Evolutionary conservation across 2,329 filamentous ascomycete genomes (phyloP).

Genomic region (Cercospora sojina): DNA sequence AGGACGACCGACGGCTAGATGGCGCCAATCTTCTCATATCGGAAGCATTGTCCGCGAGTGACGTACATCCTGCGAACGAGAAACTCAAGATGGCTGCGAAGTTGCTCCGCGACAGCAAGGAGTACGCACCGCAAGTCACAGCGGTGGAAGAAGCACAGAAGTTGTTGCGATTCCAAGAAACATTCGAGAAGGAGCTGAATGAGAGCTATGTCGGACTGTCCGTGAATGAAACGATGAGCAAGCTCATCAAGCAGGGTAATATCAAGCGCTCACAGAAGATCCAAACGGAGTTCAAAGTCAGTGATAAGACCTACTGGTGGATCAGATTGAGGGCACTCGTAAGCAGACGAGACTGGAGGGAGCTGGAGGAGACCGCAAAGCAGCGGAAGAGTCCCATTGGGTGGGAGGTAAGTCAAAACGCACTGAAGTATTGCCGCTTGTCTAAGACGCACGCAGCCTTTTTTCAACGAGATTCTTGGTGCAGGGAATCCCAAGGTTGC

Average conservation of each 20-base stretch:
- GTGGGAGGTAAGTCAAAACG: constrained; percentile 71
- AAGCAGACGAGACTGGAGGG: constrained; percentile 84
- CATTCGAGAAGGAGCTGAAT: constrained; percentile 77
- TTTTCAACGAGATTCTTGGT: constrained; percentile 83
- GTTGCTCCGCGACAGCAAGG: constrained; percentile 78
- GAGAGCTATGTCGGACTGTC: constrained; percentile 72
- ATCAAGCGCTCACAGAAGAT: constrained; percentile 82
- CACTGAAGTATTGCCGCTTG: not conserved
- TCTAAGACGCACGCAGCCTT: constrained; percentile 60
- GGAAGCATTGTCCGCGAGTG: constrained; percentile 74
- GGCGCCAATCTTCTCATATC: constrained; percentile 83
- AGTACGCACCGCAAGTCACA: constrained; percentile 70
- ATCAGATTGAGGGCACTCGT: constrained; percentile 80
- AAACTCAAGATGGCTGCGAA: constrained; percentile 86
- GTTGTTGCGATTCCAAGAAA: constrained; percentile 81
- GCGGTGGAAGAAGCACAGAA: constrained; percentile 76
- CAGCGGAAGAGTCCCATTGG: constrained; percentile 85
- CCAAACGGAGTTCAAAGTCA: constrained; percentile 87
- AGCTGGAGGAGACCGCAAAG: constrained; percentile 81
- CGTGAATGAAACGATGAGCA: constrained; percentile 89
- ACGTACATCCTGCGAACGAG: constrained; percentile 69
- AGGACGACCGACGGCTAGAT: constrained; percentile 87
- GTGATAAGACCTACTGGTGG: constrained; percentile 90
- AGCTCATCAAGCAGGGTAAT: constrained; percentile 78
- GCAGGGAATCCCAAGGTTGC: constrained; percentile 90